These are phyloP conservation scores for Candida manassasensis DNA, from an alignment of 805 yeast species.

Conservation along the genomic window DNA sequence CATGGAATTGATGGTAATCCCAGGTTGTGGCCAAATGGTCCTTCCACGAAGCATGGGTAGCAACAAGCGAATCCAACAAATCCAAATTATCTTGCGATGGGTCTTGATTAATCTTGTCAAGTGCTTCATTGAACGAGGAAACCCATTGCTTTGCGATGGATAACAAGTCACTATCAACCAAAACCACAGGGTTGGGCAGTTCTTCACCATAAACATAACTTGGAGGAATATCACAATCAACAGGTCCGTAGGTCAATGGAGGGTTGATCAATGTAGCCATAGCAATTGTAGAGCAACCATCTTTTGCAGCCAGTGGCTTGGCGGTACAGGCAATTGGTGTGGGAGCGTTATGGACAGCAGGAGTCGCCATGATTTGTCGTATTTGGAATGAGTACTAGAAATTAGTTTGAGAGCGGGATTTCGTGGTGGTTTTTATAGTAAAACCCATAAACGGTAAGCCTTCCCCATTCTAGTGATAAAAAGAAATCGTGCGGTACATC, in stretches of 20 bases:
- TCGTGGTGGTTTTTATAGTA: too few species aligned
- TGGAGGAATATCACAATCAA: slow-evolving; percentile 11
- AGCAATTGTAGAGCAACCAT: slow-evolving; percentile 9
- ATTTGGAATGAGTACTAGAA: too few species aligned
- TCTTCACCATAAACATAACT: slow-evolving; percentile 16
- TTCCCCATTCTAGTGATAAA: too few species aligned
- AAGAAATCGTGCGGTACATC: too few species aligned
- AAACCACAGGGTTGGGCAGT: slow-evolving; percentile 21
- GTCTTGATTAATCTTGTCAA: slow-evolving; percentile 9
- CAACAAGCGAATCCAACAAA: slow-evolving; percentile 17
- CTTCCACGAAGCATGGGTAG: slow-evolving; percentile 26
- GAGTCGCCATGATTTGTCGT: slow-evolving; percentile 2
- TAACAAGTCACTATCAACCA: slow-evolving; percentile 14
- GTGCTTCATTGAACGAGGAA: slow-evolving; percentile 20
- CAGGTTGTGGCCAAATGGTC: slow-evolving; percentile 31
- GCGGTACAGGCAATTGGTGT: background rate
- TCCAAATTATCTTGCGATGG: slow-evolving; percentile 2
- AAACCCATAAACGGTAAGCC: too few species aligned
- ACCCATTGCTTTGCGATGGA: slow-evolving; percentile 26
- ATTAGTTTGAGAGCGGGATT: too few species aligned
- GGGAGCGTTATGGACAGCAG: slow-evolving; percentile 2
- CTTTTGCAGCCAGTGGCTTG: background rate
- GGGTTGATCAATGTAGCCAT: slow-evolving; percentile 14
- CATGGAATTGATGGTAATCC: slow-evolving; percentile 29
- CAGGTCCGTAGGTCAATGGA: slow-evolving; percentile 12